phyloP scores from a whole-genome alignment of 129 eudicot species.

The Helichrysum umbraculigerum region DNA sequence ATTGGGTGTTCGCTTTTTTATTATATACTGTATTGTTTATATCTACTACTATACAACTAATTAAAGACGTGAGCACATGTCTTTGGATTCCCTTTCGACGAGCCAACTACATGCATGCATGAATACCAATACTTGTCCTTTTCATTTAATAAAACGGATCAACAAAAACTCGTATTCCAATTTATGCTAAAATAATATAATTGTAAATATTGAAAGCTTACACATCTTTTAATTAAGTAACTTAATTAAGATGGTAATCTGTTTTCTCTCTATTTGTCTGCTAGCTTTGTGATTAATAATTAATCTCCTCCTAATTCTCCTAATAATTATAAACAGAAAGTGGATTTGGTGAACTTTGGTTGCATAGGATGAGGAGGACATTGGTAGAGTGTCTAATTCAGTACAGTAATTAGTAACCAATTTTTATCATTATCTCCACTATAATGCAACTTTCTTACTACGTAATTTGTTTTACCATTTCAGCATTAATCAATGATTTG shows the following conservation, averaged over 20 bases:
- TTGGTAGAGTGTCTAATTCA: conserved; percentile 32
- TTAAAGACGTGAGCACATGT: conserved; percentile 31
- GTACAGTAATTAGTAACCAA: neutral
- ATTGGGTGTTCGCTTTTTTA: too few relatives aligned
- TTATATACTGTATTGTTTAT: neutral
- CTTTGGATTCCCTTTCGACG: conserved; percentile 33
- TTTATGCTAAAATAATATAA: neutral
- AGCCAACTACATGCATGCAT: conserved; percentile 34
- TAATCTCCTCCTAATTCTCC: neutral
- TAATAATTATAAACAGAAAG: conserved; percentile 3
- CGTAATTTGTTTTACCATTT: neutral
- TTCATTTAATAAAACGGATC: conserved; percentile 17
- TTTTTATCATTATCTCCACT: conserved; percentile 8
- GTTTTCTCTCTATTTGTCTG: neutral
- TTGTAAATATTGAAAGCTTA: too few relatives aligned
- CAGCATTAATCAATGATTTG: too few relatives aligned
- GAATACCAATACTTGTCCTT: conserved; percentile 13
- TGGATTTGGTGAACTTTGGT: conserved; percentile 34
- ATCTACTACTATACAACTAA: neutral
- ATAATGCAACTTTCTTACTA: neutral
- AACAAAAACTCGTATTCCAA: conserved; percentile 10
- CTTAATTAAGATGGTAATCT: neutral
- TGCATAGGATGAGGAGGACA: conserved; percentile 25
- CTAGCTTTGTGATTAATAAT: neutral
- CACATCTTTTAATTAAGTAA: too few relatives aligned